Percentiles rank a stretch among this genome's conserved stretches.
phyloP scores from a whole-genome alignment of 352 stramenopile species.

The Thraustochytrium sp. region DNA sequence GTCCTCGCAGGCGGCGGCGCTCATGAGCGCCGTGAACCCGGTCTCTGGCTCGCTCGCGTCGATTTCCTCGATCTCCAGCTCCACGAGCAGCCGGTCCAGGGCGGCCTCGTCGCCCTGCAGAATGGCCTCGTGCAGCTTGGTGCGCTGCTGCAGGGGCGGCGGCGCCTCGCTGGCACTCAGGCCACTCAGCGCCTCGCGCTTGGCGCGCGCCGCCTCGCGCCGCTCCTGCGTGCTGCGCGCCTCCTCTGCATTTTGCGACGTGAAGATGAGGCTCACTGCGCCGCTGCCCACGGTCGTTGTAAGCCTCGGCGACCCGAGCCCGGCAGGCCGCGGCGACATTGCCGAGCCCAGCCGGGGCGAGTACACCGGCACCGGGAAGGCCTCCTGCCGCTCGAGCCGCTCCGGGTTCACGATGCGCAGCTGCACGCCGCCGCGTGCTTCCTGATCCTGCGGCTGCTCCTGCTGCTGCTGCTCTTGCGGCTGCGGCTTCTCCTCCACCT shows the following conservation, averaged over 20 bases:
- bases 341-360: neutral
- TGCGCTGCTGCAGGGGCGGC: neutral
- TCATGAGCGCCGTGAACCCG: conserved; percentile 31
- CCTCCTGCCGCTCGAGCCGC: neutral
- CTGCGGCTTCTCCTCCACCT: neutral
- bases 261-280: neutral
- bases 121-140: conserved; percentile 17
- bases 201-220: neutral
- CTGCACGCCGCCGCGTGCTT: neutral
- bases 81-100: neutral
- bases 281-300: neutral
- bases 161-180: neutral
- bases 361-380: neutral
- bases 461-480: neutral
- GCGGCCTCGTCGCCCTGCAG: neutral
- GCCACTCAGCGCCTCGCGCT: neutral
- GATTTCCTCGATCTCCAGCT: neutral
- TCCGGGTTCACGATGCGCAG: conserved; percentile 39
- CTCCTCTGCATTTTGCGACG: neutral
- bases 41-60: conserved; percentile 5
- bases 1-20: neutral
- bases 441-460: neutral
- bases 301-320: neutral
- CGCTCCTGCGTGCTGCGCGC: neutral
- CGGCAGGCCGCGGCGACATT: neutral